These are phyloP conservation scores for Rhizoctonia solani DNA, from an alignment of 1,284 basidiomycete genomes.

Conservation along the genomic window DNA sequence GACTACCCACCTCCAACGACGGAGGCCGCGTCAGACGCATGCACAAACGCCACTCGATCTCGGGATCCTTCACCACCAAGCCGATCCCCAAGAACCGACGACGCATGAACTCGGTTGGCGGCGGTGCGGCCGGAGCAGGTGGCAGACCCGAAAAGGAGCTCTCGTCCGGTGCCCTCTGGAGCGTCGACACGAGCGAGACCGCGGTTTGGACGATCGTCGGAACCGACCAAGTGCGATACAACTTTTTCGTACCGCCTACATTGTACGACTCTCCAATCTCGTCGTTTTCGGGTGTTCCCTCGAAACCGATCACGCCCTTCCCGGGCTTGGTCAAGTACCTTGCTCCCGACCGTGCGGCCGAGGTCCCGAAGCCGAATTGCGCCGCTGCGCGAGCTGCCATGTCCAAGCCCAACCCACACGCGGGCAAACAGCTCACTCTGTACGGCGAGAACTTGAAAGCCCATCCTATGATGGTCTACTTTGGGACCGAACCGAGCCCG, in stretches of 20 bases:
- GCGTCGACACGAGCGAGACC: conserved; percentile 85
- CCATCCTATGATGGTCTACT: conserved; percentile 80
- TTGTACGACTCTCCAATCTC: conserved; percentile 68
- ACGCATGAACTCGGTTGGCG: conserved; percentile 43
- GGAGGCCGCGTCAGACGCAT: conserved; percentile 70
- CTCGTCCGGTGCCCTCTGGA: conserved; percentile 78
- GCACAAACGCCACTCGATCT: conserved; percentile 55
- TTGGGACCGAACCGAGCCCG: conserved; percentile 82
- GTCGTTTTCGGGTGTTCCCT: conserved; percentile 62
- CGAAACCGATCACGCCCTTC: conserved; percentile 85
- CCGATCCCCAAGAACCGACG: conserved; percentile 31
- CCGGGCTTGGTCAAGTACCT: conserved; percentile 83
- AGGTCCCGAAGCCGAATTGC: conserved; percentile 70
- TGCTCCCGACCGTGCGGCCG: conserved; percentile 77
- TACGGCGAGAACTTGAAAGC: conserved; percentile 91
- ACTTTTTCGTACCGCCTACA: conserved; percentile 88
- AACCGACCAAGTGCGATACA: conserved; percentile 86
- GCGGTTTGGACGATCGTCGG: conserved; percentile 94
- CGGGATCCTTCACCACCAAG: conserved; percentile 35
- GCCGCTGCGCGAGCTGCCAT: conserved; percentile 52
- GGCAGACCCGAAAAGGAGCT: conserved; percentile 43
- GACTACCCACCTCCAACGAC: conserved; percentile 56
- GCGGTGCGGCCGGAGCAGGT: conserved; percentile 67
- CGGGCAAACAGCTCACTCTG: conserved; percentile 77
- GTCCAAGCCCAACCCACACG: conserved; percentile 70